phyloP scores from a whole-genome alignment of 306 rosid species.

The Begonia peltatifolia region DNA sequence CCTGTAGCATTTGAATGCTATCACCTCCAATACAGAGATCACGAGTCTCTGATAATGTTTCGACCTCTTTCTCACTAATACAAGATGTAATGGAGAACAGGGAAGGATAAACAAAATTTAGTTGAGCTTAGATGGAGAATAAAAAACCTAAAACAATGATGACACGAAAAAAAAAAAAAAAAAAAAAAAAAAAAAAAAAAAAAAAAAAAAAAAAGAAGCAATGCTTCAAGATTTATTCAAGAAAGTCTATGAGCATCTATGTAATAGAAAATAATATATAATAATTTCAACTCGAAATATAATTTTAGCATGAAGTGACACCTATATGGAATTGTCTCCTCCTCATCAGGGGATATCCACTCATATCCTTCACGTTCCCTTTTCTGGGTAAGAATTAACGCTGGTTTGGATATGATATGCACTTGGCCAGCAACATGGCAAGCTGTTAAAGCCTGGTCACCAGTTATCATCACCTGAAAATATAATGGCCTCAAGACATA shows the following conservation, averaged over 20 bases:
- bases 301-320: conserved; percentile 6
- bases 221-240: too few relatives aligned
- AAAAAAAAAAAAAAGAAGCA: too few relatives aligned
- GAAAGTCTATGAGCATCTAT: too few relatives aligned
- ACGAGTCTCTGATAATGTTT: conserved; percentile 60
- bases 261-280: neutral
- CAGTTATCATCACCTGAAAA: conserved; percentile 89
- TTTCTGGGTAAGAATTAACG: conserved; percentile 59
- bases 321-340: conserved; percentile 54
- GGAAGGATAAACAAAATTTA: conserved; percentile 2
- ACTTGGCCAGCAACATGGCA: conserved; percentile 99
- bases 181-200: too few relatives aligned
- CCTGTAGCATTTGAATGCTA: conserved; percentile 83
- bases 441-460: conserved; percentile 99
- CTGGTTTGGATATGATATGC: conserved; percentile 76
- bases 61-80: conserved; percentile 71
- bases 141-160: too few relatives aligned
- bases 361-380: conserved; percentile 43
- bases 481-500: too few relatives aligned
- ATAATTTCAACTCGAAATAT: neutral
- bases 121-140: neutral
- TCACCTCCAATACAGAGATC: conserved; percentile 99
- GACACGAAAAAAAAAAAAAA: too few relatives aligned
- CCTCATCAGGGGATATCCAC: conserved; percentile 94
- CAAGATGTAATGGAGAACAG: conserved; percentile 8